Evolutionary conservation across 2,329 filamentous ascomycete genomes (phyloP).

Genomic region (Fonsecaea multimorphosa): DNA sequence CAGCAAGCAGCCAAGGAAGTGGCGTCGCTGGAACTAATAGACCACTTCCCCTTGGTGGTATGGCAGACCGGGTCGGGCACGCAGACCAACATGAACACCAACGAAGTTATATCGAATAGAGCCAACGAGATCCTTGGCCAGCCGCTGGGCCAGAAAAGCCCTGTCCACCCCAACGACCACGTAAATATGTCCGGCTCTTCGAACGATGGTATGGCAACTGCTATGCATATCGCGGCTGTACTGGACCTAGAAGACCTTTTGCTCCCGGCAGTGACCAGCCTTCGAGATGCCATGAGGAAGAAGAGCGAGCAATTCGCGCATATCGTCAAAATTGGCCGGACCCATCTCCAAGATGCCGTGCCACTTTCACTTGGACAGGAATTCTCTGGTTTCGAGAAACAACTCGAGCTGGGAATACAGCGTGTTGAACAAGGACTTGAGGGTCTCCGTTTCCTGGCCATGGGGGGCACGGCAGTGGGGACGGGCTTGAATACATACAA

Average conservation of each 20-base stretch:
- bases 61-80: slow-evolving; percentile 99
- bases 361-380: slow-evolving; percentile 95
- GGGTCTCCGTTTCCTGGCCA: slow-evolving; percentile 83
- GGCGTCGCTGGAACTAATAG: slow-evolving; percentile 86
- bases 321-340: slow-evolving; percentile 99
- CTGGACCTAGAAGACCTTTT: slow-evolving; percentile 88
- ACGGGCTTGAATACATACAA: slow-evolving; percentile 97
- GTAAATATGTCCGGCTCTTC: slow-evolving; percentile 99
- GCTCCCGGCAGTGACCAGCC: slow-evolving; percentile 78
- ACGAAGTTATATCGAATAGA: slow-evolving; percentile 99
- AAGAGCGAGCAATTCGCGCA: slow-evolving; percentile 89
- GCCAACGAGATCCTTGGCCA: slow-evolving; percentile 97
- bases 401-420: slow-evolving; percentile 88
- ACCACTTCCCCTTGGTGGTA: slow-evolving; percentile 97
- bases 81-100: slow-evolving; percentile 99
- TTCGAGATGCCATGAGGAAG: slow-evolving; percentile 81
- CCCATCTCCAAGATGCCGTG: slow-evolving; percentile 95
- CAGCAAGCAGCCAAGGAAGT: slow-evolving; percentile 94
- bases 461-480: slow-evolving; percentile 95
- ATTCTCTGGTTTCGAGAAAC: slow-evolving; percentile 95
- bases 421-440: slow-evolving; percentile 82
- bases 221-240: slow-evolving; percentile 99
- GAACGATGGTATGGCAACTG: slow-evolving; percentile 98
- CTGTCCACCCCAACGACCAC: slow-evolving; percentile 98
- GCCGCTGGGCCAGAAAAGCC: slow-evolving; percentile 93